Percentiles rank a stretch among this genome's conserved stretches.
Conservation (phyloP, 208 protist species). For the Entamoeba histolytica region DNA sequence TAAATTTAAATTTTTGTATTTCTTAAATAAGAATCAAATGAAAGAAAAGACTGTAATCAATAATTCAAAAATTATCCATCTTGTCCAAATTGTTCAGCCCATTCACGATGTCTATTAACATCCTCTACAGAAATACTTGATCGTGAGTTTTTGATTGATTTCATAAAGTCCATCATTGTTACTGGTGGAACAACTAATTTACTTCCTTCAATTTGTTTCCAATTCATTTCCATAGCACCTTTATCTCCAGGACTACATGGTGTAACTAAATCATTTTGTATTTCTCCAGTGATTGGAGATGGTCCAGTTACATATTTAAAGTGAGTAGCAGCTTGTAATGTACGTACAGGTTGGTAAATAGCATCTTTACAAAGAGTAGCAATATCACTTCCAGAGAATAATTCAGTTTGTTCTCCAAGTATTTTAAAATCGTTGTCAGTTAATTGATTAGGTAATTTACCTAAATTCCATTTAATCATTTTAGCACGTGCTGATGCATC, state of each 20-base stretch:
- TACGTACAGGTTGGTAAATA: slow-evolving; percentile 32
- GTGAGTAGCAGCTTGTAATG: slow-evolving; percentile 28
- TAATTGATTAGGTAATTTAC: slow-evolving; percentile 60
- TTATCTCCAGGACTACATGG: slow-evolving; percentile 12
- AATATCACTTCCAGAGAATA: slow-evolving; percentile 21
- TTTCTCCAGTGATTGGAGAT: background rate
- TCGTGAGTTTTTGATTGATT: slow-evolving; percentile 51
- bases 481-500: slow-evolving; percentile 32
- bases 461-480: slow-evolving; percentile 80
- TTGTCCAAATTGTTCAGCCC: slow-evolving; percentile 71
- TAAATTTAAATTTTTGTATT: background rate
- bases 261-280: background rate
- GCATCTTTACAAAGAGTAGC: slow-evolving; percentile 25
- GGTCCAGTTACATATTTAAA: slow-evolving; percentile 14
- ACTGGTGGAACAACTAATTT: slow-evolving; percentile 44
- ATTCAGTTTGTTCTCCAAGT: slow-evolving; percentile 39
- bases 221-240: slow-evolving; percentile 10
- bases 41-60: background rate
- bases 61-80: background rate
- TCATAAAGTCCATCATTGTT: slow-evolving; percentile 60
- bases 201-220: slow-evolving; percentile 15
- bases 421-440: slow-evolving; percentile 55
- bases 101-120: slow-evolving; percentile 64
- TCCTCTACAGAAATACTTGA: slow-evolving; percentile 61
- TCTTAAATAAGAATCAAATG: background rate